These are phyloP conservation scores for Nemania sp. DNA, from an alignment of 2,329 filamentous ascomycete species.

Conservation along the genomic window DNA sequence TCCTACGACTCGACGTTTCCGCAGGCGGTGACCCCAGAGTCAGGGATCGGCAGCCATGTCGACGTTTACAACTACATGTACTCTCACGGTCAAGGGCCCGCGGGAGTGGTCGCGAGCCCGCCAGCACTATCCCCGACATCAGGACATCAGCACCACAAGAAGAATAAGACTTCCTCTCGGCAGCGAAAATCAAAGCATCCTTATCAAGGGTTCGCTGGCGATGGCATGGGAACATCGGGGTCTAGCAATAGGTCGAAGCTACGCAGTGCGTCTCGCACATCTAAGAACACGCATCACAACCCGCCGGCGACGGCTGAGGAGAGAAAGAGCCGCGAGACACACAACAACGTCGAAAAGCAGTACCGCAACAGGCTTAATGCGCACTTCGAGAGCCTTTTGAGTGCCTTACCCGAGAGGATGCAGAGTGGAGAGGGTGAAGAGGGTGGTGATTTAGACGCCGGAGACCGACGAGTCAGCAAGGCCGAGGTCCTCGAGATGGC, in stretches of 20 bases:
- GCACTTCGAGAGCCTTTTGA: slow-evolving; percentile 59
- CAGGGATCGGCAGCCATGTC: slow-evolving; percentile 38
- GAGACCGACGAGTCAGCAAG: slow-evolving; percentile 55
- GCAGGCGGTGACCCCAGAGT: slow-evolving; percentile 41
- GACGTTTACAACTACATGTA: slow-evolving; percentile 46
- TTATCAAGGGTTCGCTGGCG: slow-evolving; percentile 39
- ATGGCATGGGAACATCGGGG: slow-evolving; percentile 18
- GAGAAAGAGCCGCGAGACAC: slow-evolving; percentile 53
- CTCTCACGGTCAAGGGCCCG: slow-evolving; percentile 43
- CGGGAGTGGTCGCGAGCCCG: slow-evolving; percentile 37
- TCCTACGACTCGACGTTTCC: slow-evolving; percentile 46
- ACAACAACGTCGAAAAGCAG: slow-evolving; percentile 63
- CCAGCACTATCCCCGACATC: slow-evolving; percentile 39
- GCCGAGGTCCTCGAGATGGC: slow-evolving; percentile 61
- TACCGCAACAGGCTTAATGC: slow-evolving; percentile 61
- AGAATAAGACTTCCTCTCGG: slow-evolving; percentile 39
- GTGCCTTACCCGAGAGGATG: slow-evolving; percentile 55
- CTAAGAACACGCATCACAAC: slow-evolving; percentile 53
- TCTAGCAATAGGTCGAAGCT: slow-evolving; percentile 46
- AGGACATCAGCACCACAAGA: slow-evolving; percentile 40
- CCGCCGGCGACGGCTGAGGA: slow-evolving; percentile 51
- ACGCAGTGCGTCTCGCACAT: slow-evolving; percentile 51
- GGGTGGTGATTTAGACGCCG: slow-evolving; percentile 41
- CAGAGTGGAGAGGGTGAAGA: slow-evolving; percentile 48
- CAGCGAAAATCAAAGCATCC: slow-evolving; percentile 38